Percentiles rank a stretch among this genome's conserved stretches.
Conservation (phyloP, 1,284 basidiomycete species). For the Tetrapyrgos nigripes region DNA sequence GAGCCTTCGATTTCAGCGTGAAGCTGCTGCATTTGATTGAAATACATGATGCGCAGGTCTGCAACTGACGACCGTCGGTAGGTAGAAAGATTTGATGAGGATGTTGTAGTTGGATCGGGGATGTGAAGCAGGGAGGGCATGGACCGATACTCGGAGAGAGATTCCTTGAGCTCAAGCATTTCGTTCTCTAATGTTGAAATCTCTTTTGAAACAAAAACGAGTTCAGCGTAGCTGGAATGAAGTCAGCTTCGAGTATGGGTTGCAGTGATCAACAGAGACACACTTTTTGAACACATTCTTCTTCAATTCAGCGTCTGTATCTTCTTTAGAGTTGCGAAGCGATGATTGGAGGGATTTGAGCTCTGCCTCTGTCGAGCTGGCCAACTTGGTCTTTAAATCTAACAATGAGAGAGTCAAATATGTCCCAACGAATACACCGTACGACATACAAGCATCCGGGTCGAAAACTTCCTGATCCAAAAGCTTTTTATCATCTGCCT, state of each 20-base stretch:
- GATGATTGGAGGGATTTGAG: slow-evolving; percentile 77
- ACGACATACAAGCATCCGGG: slow-evolving; percentile 76
- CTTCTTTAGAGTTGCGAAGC: slow-evolving; percentile 64
- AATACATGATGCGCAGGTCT: slow-evolving; percentile 93
- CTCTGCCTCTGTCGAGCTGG: slow-evolving; percentile 83
- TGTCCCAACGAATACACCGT: slow-evolving; percentile 1
- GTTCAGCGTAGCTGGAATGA: slow-evolving; percentile 85
- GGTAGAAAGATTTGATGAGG: slow-evolving; percentile 49
- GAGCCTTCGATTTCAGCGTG: slow-evolving; percentile 96
- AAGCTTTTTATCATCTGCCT: slow-evolving; percentile 66
- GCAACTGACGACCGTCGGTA: slow-evolving; percentile 90
- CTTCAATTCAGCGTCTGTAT: slow-evolving; percentile 76
- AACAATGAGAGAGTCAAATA: background rate
- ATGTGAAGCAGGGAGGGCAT: slow-evolving; percentile 94
- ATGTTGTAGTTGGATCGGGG: slow-evolving; percentile 72
- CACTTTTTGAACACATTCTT: slow-evolving; percentile 92
- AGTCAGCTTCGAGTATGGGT: slow-evolving; percentile 2
- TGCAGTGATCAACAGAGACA: slow-evolving; percentile 25
- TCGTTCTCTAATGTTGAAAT: slow-evolving; percentile 97
- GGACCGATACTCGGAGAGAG: slow-evolving; percentile 92
- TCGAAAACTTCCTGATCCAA: slow-evolving; percentile 82
- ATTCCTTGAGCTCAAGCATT: slow-evolving; percentile 96
- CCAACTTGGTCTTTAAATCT: slow-evolving; percentile 80
- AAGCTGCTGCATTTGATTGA: slow-evolving; percentile 90
- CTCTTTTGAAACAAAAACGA: slow-evolving; percentile 96